Percentiles rank a stretch among this genome's conserved stretches.
Conservation (phyloP, 2,329 filamentous ascomycete species). For the Fusarium anguioides region DNA sequence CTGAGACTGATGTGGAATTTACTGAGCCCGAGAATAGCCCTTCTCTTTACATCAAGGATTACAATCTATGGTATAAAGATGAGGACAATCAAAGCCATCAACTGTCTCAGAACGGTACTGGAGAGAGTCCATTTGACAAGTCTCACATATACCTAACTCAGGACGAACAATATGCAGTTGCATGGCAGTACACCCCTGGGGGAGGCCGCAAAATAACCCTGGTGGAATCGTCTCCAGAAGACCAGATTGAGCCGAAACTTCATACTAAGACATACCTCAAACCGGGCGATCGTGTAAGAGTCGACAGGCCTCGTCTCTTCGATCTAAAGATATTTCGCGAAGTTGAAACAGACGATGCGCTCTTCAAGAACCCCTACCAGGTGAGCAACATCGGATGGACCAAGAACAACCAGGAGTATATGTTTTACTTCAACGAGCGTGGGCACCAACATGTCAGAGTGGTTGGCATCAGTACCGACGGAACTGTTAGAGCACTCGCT, state of each 20-base stretch:
- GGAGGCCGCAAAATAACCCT: constrained; percentile 33
- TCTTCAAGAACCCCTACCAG: constrained; percentile 42
- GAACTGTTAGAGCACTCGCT: constrained; percentile 32
- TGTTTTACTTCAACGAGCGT: constrained; percentile 46
- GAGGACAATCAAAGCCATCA: constrained; percentile 14
- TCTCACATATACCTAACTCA: constrained; percentile 31
- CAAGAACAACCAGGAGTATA: constrained; percentile 39
- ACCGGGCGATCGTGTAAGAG: constrained; percentile 41
- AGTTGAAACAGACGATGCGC: constrained; percentile 31
- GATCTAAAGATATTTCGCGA: constrained; percentile 32
- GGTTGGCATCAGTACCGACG: constrained; percentile 23
- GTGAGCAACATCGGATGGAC: constrained; percentile 42
- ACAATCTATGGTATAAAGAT: constrained; percentile 23
- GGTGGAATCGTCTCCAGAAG: constrained; percentile 43
- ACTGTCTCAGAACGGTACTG: constrained; percentile 32
- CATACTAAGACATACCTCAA: constrained; percentile 41
- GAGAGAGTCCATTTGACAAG: constrained; percentile 34
- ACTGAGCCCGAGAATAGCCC: background rate
- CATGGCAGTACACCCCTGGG: constrained; percentile 40
- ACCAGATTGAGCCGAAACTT: constrained; percentile 45
- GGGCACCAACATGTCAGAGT: constrained; percentile 43
- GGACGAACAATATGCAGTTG: constrained; percentile 24
- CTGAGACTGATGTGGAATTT: background rate
- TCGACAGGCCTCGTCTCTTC: constrained; percentile 45
- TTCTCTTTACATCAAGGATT: constrained; percentile 5